Percentiles rank a stretch among this genome's conserved stretches.
These are phyloP conservation scores for Fusarium agapanthi DNA, from an alignment of 2,329 filamentous ascomycete species.

Conservation along the genomic window DNA sequence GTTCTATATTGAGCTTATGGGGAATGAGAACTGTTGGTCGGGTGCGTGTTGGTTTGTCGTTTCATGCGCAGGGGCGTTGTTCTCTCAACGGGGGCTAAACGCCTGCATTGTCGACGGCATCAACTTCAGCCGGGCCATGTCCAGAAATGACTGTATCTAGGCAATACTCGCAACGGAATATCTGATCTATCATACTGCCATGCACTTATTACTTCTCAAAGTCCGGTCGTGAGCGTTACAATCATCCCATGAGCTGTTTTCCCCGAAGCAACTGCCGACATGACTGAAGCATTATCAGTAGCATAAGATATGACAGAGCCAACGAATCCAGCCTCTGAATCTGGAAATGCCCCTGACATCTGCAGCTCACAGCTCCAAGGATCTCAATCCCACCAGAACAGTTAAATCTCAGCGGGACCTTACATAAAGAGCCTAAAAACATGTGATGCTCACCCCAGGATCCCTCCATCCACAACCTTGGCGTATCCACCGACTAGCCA, in stretches of 20 bases:
- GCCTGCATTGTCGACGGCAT: neutral
- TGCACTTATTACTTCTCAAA: neutral
- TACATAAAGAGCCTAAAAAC: neutral
- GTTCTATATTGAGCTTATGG: neutral
- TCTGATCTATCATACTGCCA: neutral
- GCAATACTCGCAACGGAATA: neutral
- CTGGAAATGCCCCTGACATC: neutral
- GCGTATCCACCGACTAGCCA: neutral
- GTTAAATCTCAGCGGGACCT: constrained; percentile 1
- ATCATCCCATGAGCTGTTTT: neutral
- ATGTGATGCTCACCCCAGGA: neutral
- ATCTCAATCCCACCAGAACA: neutral
- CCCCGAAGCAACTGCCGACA: neutral
- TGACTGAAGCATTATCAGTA: neutral
- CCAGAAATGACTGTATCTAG: neutral
- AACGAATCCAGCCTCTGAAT: neutral
- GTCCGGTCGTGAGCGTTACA: neutral
- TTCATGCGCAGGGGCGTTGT: neutral
- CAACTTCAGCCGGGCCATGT: neutral
- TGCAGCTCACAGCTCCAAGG: neutral
- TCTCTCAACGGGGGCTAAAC: neutral
- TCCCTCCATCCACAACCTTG: neutral
- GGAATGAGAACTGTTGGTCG: neutral
- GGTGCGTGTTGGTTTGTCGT: neutral
- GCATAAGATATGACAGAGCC: neutral